These are phyloP conservation scores for Asterionellopsis glacialis DNA, from an alignment of 108 stramenopile species.

Conservation along the genomic window DNA sequence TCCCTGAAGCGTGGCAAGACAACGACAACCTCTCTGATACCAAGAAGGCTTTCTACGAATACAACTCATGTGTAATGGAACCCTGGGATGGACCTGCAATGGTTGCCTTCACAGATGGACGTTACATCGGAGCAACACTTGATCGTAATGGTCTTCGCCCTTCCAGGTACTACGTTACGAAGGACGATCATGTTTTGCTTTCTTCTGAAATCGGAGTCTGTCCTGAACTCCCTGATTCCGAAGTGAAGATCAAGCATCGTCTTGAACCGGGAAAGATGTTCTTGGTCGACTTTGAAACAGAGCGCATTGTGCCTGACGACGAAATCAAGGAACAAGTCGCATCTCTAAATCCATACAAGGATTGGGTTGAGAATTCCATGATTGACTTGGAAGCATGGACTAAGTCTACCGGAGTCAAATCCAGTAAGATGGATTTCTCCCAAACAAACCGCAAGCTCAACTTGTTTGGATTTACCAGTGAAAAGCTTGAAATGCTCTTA, in stretches of 20 bases:
- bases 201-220: slow-evolving; percentile 95
- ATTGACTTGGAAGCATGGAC: slow-evolving; percentile 82
- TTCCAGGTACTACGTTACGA: slow-evolving; percentile 93
- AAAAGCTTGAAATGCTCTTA: slow-evolving; percentile 92
- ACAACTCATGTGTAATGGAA: slow-evolving; percentile 97
- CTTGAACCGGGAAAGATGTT: slow-evolving; percentile 99
- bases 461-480: slow-evolving; percentile 92
- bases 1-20: slow-evolving; percentile 96
- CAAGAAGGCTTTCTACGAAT: slow-evolving; percentile 97
- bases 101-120: slow-evolving; percentile 97
- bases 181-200: slow-evolving; percentile 91
- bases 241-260: slow-evolving; percentile 91
- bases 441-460: slow-evolving; percentile 80
- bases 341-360: slow-evolving; percentile 75
- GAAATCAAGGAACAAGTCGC: slow-evolving; percentile 96
- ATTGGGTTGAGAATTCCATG: slow-evolving; percentile 82
- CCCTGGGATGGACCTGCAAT: slow-evolving; percentile 99
- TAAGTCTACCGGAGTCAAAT: slow-evolving; percentile 17
- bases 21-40: slow-evolving; percentile 85
- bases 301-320: slow-evolving; percentile 91
- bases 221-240: slow-evolving; percentile 74
- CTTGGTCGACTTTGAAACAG: slow-evolving; percentile 92
- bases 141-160: slow-evolving; percentile 96
- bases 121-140: slow-evolving; percentile 91
- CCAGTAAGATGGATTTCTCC: slow-evolving; percentile 63